Conservation (phyloP, 139 green algal genomes). For the Chlamydomonas asymmetrica region DNA sequence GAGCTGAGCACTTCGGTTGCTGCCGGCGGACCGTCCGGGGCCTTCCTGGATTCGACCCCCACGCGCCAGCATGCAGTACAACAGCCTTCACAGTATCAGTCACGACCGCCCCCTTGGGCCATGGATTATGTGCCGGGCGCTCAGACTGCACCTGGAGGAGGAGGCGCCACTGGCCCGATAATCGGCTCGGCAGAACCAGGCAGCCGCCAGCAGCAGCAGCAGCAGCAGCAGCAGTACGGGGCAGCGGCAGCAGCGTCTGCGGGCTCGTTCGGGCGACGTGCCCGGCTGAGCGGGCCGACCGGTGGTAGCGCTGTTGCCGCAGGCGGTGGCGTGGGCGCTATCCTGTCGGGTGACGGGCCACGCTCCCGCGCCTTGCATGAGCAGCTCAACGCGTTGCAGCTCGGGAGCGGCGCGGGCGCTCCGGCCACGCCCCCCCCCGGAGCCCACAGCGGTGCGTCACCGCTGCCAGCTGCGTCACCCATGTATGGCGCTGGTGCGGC, state of each 20-base stretch:
- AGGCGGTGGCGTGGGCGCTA: not conserved
- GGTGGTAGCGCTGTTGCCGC: not conserved
- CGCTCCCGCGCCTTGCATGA: constrained; percentile 5
- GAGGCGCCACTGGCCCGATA: too few relatives aligned
- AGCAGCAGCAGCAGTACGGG: not conserved
- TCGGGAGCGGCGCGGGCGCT: not conserved
- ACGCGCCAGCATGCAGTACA: too few relatives aligned
- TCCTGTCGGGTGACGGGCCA: not conserved
- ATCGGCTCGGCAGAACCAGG: not conserved
- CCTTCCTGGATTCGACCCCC: too few relatives aligned
- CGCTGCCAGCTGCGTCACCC: not conserved
- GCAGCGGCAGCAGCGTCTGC: too few relatives aligned
- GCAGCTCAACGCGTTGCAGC: constrained; percentile 8
- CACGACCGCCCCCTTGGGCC: too few relatives aligned
- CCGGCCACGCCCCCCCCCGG: not conserved
- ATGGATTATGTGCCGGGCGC: too few relatives aligned
- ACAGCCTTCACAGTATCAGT: too few relatives aligned
- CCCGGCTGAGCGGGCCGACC: not conserved
- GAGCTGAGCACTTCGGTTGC: too few relatives aligned
- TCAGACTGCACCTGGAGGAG: too few relatives aligned
- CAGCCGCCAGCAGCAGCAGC: not conserved
- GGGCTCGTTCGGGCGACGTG: too few relatives aligned
- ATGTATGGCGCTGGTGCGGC: not conserved
- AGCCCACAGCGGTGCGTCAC: not conserved
- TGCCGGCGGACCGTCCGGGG: too few relatives aligned